A percentile compares a stretch with the other conserved stretches of the same genome.
These are phyloP conservation scores for Kandelia obovata DNA, from an alignment of 345 rosid genomes.

Conservation along the genomic window DNA sequence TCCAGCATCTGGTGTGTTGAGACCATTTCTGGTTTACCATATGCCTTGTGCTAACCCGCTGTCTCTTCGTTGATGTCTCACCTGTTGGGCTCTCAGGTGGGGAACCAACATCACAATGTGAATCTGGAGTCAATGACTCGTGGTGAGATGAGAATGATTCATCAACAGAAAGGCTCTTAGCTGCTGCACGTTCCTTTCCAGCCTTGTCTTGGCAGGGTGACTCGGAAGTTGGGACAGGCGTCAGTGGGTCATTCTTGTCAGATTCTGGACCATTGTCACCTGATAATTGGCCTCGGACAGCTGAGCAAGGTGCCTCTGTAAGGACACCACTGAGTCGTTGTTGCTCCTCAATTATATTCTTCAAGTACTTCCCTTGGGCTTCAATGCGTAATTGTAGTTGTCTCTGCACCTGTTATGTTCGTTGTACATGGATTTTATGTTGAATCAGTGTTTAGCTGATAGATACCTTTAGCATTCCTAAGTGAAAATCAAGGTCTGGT, in stretches of 20 bases:
- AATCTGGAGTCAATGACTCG: constrained; percentile 88
- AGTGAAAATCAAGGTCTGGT: no score
- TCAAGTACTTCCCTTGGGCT: constrained; percentile 94
- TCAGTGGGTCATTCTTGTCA: constrained; percentile 79
- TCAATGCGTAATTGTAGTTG: constrained; percentile 96
- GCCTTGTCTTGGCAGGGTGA: constrained; percentile 64
- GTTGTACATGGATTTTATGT: constrained; percentile 5
- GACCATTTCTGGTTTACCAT: constrained; percentile 46
- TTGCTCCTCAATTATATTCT: constrained; percentile 99
- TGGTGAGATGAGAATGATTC: constrained; percentile 80
- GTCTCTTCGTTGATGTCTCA: constrained; percentile 71
- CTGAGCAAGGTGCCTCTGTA: constrained; percentile 48
- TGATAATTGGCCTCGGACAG: constrained; percentile 37
- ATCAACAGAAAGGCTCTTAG: constrained; percentile 76
- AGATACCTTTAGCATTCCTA: no score
- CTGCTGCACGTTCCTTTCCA: constrained; percentile 50
- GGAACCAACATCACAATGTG: constrained; percentile 56
- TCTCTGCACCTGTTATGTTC: constrained; percentile 76
- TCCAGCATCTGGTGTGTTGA: constrained; percentile 66
- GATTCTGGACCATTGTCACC: constrained; percentile 49
- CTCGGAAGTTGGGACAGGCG: constrained; percentile 86
- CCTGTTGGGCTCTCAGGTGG: constrained; percentile 55
- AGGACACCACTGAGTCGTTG: constrained; percentile 75
- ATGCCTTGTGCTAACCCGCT: constrained; percentile 40
- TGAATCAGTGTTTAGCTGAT: no score